Conservation (phyloP, 2,329 filamentous ascomycete genomes). For the Cytospora leucostoma region DNA sequence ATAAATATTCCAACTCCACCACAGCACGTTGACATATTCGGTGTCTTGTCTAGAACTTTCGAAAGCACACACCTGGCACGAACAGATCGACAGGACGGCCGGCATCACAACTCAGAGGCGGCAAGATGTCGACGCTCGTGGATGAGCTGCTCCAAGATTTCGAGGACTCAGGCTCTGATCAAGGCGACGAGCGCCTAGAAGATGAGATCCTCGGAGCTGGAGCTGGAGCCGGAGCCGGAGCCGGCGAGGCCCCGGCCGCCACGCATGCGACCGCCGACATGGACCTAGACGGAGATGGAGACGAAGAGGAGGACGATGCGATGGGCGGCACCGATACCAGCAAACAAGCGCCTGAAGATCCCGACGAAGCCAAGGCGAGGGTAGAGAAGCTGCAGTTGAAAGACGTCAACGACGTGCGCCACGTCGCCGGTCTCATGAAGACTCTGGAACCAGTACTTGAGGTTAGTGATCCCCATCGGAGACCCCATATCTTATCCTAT, state of each 20-base stretch:
- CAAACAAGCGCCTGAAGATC: constrained; percentile 58
- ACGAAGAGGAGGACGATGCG: constrained; percentile 62
- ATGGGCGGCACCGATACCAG: constrained; percentile 47
- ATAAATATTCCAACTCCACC: not conserved
- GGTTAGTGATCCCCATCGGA: constrained; percentile 56
- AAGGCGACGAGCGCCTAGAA: constrained; percentile 61
- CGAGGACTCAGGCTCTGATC: constrained; percentile 80
- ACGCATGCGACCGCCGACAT: constrained; percentile 48
- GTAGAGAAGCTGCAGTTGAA: constrained; percentile 82
- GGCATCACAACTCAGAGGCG: not conserved
- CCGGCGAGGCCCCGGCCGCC: constrained; percentile 41
- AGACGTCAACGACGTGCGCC: constrained; percentile 74
- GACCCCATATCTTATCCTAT: constrained; percentile 30
- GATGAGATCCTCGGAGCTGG: constrained; percentile 48
- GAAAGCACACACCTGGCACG: not conserved
- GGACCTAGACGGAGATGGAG: constrained; percentile 62
- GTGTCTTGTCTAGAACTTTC: not conserved
- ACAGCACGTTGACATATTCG: not conserved
- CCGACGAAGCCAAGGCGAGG: constrained; percentile 72
- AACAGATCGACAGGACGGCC: not conserved
- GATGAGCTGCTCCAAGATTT: constrained; percentile 93
- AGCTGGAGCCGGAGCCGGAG: constrained; percentile 42
- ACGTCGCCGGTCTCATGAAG: constrained; percentile 78
- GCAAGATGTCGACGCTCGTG: constrained; percentile 80
- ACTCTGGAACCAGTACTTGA: constrained; percentile 78